Conservation (phyloP, 106 monocot species). For the Dendrobium nobile region DNA sequence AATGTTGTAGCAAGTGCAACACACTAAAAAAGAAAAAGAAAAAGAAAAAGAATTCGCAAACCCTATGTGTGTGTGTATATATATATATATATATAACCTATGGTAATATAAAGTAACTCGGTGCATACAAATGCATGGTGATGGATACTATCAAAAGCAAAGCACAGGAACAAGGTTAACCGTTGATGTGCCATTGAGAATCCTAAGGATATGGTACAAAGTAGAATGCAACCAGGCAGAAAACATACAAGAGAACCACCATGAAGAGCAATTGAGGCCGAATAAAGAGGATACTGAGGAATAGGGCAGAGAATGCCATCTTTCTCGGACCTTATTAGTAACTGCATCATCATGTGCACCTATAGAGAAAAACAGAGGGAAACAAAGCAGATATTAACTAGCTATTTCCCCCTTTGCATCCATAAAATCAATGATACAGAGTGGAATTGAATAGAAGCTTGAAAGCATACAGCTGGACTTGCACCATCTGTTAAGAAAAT, state of each 20-base stretch:
- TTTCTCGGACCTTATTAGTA: slow-evolving; percentile 74
- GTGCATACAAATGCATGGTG: neutral
- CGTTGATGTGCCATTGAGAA: neutral
- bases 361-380: slow-evolving; percentile 14
- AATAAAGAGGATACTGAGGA: slow-evolving; percentile 97
- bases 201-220: neutral
- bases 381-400: neutral
- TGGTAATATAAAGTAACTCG: neutral
- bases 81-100: neutral
- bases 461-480: slow-evolving; percentile 68
- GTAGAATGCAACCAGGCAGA: neutral
- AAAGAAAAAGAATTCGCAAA: neutral
- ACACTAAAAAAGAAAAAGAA: neutral
- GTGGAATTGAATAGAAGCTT: neutral
- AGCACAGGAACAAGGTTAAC: neutral
- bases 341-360: slow-evolving; percentile 99
- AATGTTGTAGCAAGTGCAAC: neutral
- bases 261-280: slow-evolving; percentile 95
- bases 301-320: slow-evolving; percentile 98
- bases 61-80: neutral
- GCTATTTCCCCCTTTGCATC: neutral
- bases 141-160: neutral
- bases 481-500: slow-evolving; percentile 97
- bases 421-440: neutral
- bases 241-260: slow-evolving; percentile 90